Percentiles rank a stretch among this genome's conserved stretches.
These are phyloP conservation scores for Sporisorium exsertum DNA, from an alignment of 1,284 basidiomycete genomes.

Conservation along the genomic window DNA sequence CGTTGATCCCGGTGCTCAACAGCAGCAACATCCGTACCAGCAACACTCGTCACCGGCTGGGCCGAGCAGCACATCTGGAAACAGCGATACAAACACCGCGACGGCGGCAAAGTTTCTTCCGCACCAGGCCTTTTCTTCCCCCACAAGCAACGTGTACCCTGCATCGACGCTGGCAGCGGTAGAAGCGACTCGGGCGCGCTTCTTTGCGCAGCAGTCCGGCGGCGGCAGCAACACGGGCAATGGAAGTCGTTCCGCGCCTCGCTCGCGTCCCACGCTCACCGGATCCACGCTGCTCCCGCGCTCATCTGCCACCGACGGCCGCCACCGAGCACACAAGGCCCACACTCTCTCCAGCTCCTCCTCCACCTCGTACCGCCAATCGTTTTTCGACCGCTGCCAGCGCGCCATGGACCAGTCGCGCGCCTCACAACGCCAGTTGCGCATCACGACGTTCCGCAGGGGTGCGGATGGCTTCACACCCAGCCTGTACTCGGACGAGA, in stretches of 20 bases:
- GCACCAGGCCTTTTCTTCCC: constrained; percentile 34
- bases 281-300: constrained; percentile 8
- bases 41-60: constrained; percentile 10
- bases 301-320: background rate
- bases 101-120: constrained; percentile 14
- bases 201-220: constrained; percentile 31
- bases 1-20: background rate
- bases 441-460: constrained; percentile 17
- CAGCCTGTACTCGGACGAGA: constrained; percentile 26
- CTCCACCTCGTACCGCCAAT: constrained; percentile 22
- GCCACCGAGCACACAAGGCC: constrained; percentile 7
- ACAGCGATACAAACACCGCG: background rate
- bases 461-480: constrained; percentile 19
- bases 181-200: constrained; percentile 27
- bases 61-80: constrained; percentile 2
- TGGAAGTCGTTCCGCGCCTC: background rate
- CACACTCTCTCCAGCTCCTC: constrained; percentile 10
- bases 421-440: background rate
- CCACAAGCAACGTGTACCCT: constrained; percentile 18
- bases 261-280: constrained; percentile 13
- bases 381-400: constrained; percentile 44
- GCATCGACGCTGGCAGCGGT: constrained; percentile 36
- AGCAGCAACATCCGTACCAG: constrained; percentile 2
- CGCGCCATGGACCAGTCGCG: constrained; percentile 27
- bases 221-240: background rate